Percentiles rank a stretch among this genome's conserved stretches.
phyloP scores from a whole-genome alignment of 2,329 filamentous ascomycete species.

The Alternaria sp. region DNA sequence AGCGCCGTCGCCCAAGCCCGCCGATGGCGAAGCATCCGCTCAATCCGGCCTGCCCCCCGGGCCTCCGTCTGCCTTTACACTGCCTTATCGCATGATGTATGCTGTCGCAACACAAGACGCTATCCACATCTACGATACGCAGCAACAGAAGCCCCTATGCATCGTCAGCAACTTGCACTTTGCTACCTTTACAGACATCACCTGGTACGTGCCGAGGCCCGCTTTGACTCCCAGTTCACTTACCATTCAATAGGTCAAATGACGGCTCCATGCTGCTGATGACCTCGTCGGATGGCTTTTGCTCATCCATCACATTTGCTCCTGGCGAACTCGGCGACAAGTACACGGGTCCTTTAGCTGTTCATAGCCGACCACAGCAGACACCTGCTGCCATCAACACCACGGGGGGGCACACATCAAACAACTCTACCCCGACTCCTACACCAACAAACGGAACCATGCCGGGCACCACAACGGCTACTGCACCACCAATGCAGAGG shows the following conservation, averaged over 20 bases:
- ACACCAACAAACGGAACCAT: conserved; percentile 71
- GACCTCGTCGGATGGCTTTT: conserved; percentile 98
- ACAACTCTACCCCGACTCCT: conserved; percentile 71
- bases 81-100: conserved; percentile 94
- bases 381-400: conserved; percentile 52
- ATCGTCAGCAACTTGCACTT: conserved; percentile 97
- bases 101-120: conserved; percentile 97
- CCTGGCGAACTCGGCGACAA: conserved; percentile 83
- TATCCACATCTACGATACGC: conserved; percentile 93
- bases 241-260: conserved; percentile 64
- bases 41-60: conserved; percentile 59
- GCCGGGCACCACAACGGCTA: conserved; percentile 57
- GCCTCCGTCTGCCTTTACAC: conserved; percentile 71
- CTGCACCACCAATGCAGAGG: conserved; percentile 61
- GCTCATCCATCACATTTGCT: conserved; percentile 85
- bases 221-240: background rate
- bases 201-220: conserved; percentile 67
- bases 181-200: conserved; percentile 94
- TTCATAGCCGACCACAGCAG: conserved; percentile 33
- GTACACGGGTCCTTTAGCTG: conserved; percentile 70
- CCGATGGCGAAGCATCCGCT: conserved; percentile 59
- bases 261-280: conserved; percentile 84
- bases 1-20: conserved; percentile 59
- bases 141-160: conserved; percentile 91
- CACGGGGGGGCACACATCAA: conserved; percentile 54